Percentiles rank a stretch among this genome's conserved stretches.
Conservation (phyloP, 352 stramenopile genomes). For the Globisporangium solare region DNA sequence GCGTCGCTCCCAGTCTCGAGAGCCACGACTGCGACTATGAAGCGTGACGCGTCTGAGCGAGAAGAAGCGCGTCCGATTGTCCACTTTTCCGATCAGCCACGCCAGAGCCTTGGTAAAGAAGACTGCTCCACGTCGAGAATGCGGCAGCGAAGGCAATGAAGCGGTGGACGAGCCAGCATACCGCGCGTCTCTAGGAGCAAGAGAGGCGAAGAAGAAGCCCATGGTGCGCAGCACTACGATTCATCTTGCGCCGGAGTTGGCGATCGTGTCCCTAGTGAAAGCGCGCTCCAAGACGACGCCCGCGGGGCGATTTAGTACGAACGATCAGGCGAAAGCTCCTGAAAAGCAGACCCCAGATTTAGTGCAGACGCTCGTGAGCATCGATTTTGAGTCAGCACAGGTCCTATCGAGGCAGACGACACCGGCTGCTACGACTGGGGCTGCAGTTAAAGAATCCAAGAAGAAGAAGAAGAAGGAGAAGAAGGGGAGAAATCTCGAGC, state of each 20-base stretch:
- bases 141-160: no score
- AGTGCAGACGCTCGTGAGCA: constrained; percentile 39
- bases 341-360: constrained; percentile 7
- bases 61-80: not conserved
- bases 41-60: no score
- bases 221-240: not conserved
- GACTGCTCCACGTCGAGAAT: no score
- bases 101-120: no score
- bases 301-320: no score
- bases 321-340: no score
- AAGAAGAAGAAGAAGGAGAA: constrained; percentile 1
- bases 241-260: not conserved
- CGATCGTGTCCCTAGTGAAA: constrained; percentile 5
- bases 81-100: not conserved
- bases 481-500: not conserved
- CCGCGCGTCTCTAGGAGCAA: no score
- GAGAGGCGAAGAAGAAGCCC: no score
- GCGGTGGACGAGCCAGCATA: not conserved
- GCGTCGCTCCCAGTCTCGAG: no score
- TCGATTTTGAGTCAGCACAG: constrained; percentile 37
- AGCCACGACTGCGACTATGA: no score
- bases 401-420: constrained; percentile 9
- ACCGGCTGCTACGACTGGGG: not conserved
- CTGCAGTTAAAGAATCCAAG: not conserved
- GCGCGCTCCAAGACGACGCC: not conserved